phyloP scores from a whole-genome alignment of 257 asterid genomes.

The Galeopsis tetrahit region DNA sequence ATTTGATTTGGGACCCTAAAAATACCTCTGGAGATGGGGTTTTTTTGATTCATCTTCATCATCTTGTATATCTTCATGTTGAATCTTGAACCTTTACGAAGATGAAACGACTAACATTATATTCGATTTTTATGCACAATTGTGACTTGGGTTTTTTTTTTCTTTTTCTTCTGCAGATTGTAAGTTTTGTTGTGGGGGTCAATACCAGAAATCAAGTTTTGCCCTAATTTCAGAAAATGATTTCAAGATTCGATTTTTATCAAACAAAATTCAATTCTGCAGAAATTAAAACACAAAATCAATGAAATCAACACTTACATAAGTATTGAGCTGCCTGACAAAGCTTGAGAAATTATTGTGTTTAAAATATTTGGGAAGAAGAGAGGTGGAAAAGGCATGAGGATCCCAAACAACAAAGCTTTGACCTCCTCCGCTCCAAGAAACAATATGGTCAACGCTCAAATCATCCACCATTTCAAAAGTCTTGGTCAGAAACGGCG shows the following conservation, averaged over 20 bases:
- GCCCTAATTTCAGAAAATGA: not conserved
- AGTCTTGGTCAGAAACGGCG: conserved; percentile 84
- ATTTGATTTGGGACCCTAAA: not conserved
- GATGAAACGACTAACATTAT: conserved; percentile 33
- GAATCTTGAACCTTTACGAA: conserved; percentile 51
- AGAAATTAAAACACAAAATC: not conserved
- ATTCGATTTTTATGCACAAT: not conserved
- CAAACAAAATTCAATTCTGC: not conserved
- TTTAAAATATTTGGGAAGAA: conserved; percentile 72
- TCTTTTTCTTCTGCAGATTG: not conserved
- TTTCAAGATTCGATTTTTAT: not conserved
- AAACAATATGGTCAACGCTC: conserved; percentile 52
- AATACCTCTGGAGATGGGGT: conserved; percentile 36
- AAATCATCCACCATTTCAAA: conserved; percentile 85
- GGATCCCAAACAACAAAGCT: conserved; percentile 90
- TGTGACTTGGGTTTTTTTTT: not conserved
- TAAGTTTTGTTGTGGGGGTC: not conserved
- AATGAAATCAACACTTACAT: conserved; percentile 49
- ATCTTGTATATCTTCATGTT: conserved; percentile 44
- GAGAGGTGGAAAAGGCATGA: conserved; percentile 56
- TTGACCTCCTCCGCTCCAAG: conserved; percentile 83
- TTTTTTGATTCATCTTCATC: conserved; percentile 35
- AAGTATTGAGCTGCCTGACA: conserved; percentile 89
- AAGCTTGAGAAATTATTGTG: conserved; percentile 89
- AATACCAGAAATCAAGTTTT: not conserved